A percentile compares a stretch with the other conserved stretches of the same genome.
phyloP scores from a whole-genome alignment of 1,139 yeast genomes.

The Candida smagusa region DNA sequence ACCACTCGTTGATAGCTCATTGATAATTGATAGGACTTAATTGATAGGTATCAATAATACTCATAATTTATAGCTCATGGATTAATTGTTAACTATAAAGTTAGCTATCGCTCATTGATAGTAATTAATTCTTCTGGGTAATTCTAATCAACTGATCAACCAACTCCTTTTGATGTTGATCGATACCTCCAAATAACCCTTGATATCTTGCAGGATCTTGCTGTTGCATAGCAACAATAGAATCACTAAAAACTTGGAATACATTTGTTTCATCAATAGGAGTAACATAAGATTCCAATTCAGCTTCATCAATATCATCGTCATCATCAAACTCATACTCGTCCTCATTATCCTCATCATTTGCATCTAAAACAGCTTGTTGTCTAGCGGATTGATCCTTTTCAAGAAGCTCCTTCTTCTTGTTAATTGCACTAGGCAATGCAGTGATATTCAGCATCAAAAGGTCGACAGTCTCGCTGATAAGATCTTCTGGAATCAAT shows the following conservation, averaged over 20 bases:
- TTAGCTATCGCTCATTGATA: no score
- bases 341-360: slow-evolving; percentile 25
- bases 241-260: slow-evolving; percentile 39
- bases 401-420: slow-evolving; percentile 40
- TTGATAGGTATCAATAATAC: no score
- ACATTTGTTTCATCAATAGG: slow-evolving; percentile 50
- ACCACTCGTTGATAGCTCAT: no score
- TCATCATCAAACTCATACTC: slow-evolving; percentile 34
- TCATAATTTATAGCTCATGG: no score
- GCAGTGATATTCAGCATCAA: slow-evolving; percentile 41
- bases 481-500: slow-evolving; percentile 28
- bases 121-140: slow-evolving; percentile 7
- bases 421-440: slow-evolving; percentile 48
- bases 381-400: slow-evolving; percentile 31
- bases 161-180: slow-evolving; percentile 32
- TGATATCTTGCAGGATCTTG: slow-evolving; percentile 32
- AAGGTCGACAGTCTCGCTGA: slow-evolving; percentile 40
- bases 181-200: slow-evolving; percentile 37
- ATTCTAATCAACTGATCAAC: slow-evolving; percentile 26
- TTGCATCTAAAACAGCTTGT: slow-evolving; percentile 15
- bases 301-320: slow-evolving; percentile 49
- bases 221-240: slow-evolving; percentile 25
- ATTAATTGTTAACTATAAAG: no score
- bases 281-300: slow-evolving; percentile 51
- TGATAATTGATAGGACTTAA: no score